Conservation (phyloP, 495 filamentous ascomycete species). For the Evansstolkia leycettana region DNA sequence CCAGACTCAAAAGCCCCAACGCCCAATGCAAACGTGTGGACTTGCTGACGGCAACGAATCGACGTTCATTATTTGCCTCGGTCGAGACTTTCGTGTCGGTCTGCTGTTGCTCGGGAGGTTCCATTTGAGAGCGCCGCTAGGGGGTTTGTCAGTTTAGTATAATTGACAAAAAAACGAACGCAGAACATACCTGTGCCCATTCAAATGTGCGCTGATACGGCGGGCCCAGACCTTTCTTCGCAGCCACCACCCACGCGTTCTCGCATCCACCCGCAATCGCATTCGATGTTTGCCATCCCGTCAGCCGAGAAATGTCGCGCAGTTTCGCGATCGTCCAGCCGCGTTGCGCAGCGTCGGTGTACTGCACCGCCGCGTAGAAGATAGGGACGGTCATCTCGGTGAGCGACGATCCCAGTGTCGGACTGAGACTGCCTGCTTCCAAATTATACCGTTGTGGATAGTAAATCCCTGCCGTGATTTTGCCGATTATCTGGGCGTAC, state of each 20-base stretch:
- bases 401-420: conserved; percentile 67
- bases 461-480: conserved; percentile 66
- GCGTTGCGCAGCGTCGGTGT: conserved; percentile 56
- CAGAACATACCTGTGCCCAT: conserved; percentile 5
- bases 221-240: conserved; percentile 59
- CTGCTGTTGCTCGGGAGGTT: conserved; percentile 4
- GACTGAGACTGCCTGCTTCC: conserved; percentile 50
- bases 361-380: conserved; percentile 82
- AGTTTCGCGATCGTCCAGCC: conserved; percentile 64
- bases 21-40: conserved; percentile 38
- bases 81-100: conserved; percentile 11
- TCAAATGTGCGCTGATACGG: conserved; percentile 46
- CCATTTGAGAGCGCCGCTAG: conserved; percentile 4
- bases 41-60: conserved; percentile 35
- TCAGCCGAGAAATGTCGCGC: conserved; percentile 61
- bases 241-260: conserved; percentile 63
- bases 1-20: conserved; percentile 45
- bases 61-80: conserved; percentile 30
- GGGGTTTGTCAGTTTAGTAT: conserved; percentile 1
- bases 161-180: background rate
- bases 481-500: conserved; percentile 64
- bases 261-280: conserved; percentile 78
- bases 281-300: conserved; percentile 74
- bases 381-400: conserved; percentile 68
- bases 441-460: conserved; percentile 48